Percentiles rank a stretch among this genome's conserved stretches.
phyloP scores from a whole-genome alignment of 116 monocot species.

The Phalaenopsis hybrid region DNA sequence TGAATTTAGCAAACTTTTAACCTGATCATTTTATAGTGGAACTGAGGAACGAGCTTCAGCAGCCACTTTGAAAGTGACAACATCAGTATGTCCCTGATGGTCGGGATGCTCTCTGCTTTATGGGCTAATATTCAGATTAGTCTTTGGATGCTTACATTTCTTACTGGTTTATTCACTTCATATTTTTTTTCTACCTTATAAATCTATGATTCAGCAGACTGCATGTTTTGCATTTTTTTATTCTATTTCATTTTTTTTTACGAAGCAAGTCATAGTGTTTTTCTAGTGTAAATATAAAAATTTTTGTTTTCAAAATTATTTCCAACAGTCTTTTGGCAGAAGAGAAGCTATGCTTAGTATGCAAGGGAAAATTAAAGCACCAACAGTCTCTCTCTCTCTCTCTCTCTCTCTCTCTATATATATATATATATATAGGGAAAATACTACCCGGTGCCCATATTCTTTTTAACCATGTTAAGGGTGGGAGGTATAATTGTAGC shows the following conservation, averaged over 20 bases:
- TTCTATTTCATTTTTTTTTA: background rate
- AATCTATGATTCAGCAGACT: too few relatives aligned
- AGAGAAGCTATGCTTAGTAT: background rate
- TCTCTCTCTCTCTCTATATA: too few relatives aligned
- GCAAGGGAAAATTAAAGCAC: background rate
- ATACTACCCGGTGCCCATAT: background rate
- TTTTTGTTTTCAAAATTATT: background rate
- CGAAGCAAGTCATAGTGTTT: background rate
- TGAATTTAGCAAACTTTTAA: background rate
- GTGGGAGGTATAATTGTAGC: background rate
- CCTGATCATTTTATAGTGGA: background rate
- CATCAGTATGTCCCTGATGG: background rate
- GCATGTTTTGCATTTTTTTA: too few relatives aligned
- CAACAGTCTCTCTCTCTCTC: too few relatives aligned
- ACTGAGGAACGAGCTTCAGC: background rate
- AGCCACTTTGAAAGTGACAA: background rate
- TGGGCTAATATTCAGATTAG: background rate
- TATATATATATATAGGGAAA: too few relatives aligned
- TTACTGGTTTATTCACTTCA: background rate
- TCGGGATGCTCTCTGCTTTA: background rate
- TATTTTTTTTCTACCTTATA: background rate
- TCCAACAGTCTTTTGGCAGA: background rate
- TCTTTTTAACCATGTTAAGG: background rate
- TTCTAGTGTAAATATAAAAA: background rate
- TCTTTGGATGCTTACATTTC: too few relatives aligned